Evolutionary conservation across 1,139 yeast genomes (phyloP), one percentile per base, ranked within the genome.

Genomic region (Dujonia santamariae): DNA sequence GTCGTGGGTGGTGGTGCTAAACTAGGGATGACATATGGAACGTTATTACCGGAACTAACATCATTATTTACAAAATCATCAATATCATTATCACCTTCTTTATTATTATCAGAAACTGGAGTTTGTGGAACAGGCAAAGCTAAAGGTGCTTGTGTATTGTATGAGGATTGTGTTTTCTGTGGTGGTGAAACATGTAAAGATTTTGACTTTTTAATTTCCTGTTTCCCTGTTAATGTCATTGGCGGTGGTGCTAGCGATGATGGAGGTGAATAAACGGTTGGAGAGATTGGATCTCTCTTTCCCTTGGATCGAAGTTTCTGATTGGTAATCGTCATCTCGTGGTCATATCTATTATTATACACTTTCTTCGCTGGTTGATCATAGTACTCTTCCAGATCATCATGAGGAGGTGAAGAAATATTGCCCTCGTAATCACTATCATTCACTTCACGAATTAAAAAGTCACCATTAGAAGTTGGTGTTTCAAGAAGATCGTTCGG

Each of bases 1-100:
- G 30, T 21, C 6, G 32, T 29, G 4, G 32, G 27, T 6, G 32
- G 32, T 9, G 32, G 32, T 7, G 32, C 32, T 16, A 29, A 29
- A 7, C 25, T 29, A 5, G 27, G 27, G 5, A 8, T 15, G 11
- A 25, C 12, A 6, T 9, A 9, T 7, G 27, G 18, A 11, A 12
- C 6, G 8, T 16, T 5, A n/a, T n/a, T n/a, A n/a, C n/a, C n/a
- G n/a, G n/a, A n/a, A n/a, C n/a, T n/a, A n/a, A n/a, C n/a, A n/a
- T n/a, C n/a, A n/a, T n/a, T n/a, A n/a, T n/a, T n/a, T n/a, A n/a
- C n/a, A n/a, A n/a, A n/a, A n/a, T n/a, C n/a, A n/a, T n/a, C n/a
- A n/a, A n/a, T n/a, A n/a, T n/a, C n/a, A n/a, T n/a, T n/a, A n/a
- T n/a, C n/a, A n/a, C n/a, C n/a, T n/a, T n/a, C n/a, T n/a, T n/a